Evolutionary conservation across 1,284 basidiomycete species (phyloP), one percentile per base, ranked within the genome.

Genomic region (Meira nashicola): DNA sequence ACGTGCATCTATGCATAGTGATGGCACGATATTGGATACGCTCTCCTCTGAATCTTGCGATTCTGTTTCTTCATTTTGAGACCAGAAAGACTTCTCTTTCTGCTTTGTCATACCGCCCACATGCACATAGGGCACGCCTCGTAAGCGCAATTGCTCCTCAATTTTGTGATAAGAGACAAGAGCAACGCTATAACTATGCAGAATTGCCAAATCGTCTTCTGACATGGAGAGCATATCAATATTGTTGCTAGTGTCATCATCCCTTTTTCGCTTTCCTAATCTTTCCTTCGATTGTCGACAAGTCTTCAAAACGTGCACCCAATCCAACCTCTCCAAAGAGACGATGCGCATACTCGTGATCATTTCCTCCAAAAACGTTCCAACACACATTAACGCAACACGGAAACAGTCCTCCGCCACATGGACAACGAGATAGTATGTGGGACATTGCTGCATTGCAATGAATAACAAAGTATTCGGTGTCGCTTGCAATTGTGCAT

Each of bases 81-180:
- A 23, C 39, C 11, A 28, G 11, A 28, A 23, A 33, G 28, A 19
- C 6, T 4, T 43, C n/a, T 23, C 23, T 17, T 14, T 23, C 9
- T 52, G 58, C 17, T 23, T 48, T 14, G 46, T 48, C 17, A n/a
- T 21, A 48, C 46, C 46, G 67, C 85, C 86, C 67, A 90, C 86
- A 55, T 88, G 84, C 1, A 82, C 84, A 73, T 87, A 92, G 0
- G 88, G 86, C 58, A 95, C 91, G 12, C 83, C 83, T 15, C 89
- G 86, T 38, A 85, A 79, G 76, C 90, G 90, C 73, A 96, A 85
- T 78, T 94, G 92, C 58, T 86, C 83, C 77, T 95, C 90, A 55
- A 96, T 86, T 68, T 87, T 89, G 62, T 86, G 87, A 75, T 90
- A 90, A 15, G 90, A 87, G n/a, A 93, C 89, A 8, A 92, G 87